Base-by-base conservation (phyloP, 345 rosid species). In the Gossypium longicalyx region DNA sequence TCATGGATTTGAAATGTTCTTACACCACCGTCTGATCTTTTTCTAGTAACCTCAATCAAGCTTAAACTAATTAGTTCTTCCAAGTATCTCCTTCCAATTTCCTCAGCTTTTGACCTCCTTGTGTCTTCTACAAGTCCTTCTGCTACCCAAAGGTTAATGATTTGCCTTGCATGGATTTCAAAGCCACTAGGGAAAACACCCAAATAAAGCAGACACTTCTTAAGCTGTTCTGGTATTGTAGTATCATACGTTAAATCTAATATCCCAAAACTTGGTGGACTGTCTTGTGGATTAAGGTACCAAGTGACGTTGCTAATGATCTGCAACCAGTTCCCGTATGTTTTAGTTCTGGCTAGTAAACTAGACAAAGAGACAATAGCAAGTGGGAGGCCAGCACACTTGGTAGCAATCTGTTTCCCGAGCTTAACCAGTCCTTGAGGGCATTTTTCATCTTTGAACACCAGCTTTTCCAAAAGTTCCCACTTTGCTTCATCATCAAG, bases 311-410 rank as follows among this genome's bases (percentile, higher is more conserved):
- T 45, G 13, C 2, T 5, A 20, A 59, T 6, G 11, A 72, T 23
- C 3, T 59, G 43, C 9, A 7, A 22, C 67, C 75, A 72, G 9
- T 10, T 22, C 6, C 4, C 1, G 17, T 20, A 10, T 43, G 4
- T 3, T 45, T 13, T 58, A 3, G 45, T 59, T 45, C 25, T 72
- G 23, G 66, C 67, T 25, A 72, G 34, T 16, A 72, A 44, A 71
- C 29, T 57, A 58, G 65, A 53, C 64, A 57, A 11, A 12, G 27
- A 20, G 17, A 72, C 57, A 16, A 72, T 41, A 2, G 67, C 67
- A 59, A 72, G 76, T 4, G 76, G 76, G 7, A 72, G 51, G 0
- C 67, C 75, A 7, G 20, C 67, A 23, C 76, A 72, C 56, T 72
- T 72, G 23, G 52, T 12, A 9, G 53, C 75, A 43, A 72, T 58